Conservation (phyloP, 768 basidiomycete species). For the Crepidotus variabilis region DNA sequence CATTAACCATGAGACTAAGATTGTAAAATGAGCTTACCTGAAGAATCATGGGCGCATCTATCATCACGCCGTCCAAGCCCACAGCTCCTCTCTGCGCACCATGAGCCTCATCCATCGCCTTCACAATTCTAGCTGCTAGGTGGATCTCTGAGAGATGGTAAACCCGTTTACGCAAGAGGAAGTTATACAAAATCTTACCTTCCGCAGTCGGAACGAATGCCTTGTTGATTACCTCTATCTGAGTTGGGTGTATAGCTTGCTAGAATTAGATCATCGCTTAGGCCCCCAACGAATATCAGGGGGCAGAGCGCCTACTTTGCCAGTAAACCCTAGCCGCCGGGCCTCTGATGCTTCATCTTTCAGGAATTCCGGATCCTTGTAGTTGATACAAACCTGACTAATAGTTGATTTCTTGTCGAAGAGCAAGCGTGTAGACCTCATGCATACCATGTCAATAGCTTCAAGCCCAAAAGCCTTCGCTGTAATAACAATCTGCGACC, state of each 20-base stretch:
- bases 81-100: constrained; percentile 58
- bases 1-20: not conserved
- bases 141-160: constrained; percentile 56
- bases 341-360: constrained; percentile 79
- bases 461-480: constrained; percentile 82
- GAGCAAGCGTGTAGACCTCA: not conserved
- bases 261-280: constrained; percentile 22
- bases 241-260: constrained; percentile 94
- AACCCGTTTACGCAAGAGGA: not conserved
- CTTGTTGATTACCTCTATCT: constrained; percentile 72
- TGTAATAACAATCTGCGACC: constrained; percentile 75
- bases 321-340: constrained; percentile 80
- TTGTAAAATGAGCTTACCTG: constrained; percentile 39
- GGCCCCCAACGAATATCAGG: too few species aligned
- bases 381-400: constrained; percentile 79
- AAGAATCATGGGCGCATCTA: constrained; percentile 89
- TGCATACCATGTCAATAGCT: constrained; percentile 84
- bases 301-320: constrained; percentile 54
- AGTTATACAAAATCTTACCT: constrained; percentile 31
- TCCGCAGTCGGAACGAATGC: constrained; percentile 73
- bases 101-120: constrained; percentile 59
- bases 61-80: constrained; percentile 81
- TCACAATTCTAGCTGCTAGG: constrained; percentile 71
- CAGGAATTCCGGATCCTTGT: constrained; percentile 66
- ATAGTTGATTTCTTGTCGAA: not conserved